Base-by-base conservation (phyloP, 75 land plant genomes). In the Selaginella moellendorffii region DNA sequence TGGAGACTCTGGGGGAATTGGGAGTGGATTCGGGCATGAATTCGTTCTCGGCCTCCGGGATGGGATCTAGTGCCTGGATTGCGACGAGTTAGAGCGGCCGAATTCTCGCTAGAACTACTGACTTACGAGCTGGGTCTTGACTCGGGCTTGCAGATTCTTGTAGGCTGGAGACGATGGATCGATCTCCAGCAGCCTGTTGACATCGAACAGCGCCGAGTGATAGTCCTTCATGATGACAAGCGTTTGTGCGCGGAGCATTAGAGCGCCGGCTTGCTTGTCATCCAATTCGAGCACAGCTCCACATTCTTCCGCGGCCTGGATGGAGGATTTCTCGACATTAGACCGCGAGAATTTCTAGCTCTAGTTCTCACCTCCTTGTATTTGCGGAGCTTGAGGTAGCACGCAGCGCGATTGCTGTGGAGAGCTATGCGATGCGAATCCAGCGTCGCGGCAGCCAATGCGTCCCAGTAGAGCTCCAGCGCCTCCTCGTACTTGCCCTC, bases 221-320 rank as follows among this genome's bases (percentile, higher is more conserved):
- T 95, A 95, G 58, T 95, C 96, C 74, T 86, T 88, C 51, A 95
- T 71, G 28, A 95, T 82, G 30, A 95, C 99, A 0, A 89, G 65
- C 12, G 99, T 95, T 65, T 95, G 99, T 26, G 99, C 96, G 19
- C 99, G 82, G 69, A 95, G 70, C 99, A 95, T 95, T 68, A 95
- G 64, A 10, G 99, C 99, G 30, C 96, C 99, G 17, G 91, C 76
- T 66, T 95, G 99, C 58, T 89, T 76, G 52, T 77, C 72, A 76
- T 95, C 99, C 58, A 95, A 77, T 78, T 89, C 99, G 21, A 95
- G 81, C 51, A 95, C 96, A 25, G 83, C 81, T 28, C 81, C 83
- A 70, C 99, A 95, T 67, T 95, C 99, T 36, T 86, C 88, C n/a
- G 88, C 90, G 54, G 96, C 99, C 90, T 90, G 66, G 24, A 61